Evolutionary conservation across 306 rosid species (phyloP), one percentile per base, ranked within the genome.

Genomic region (Crotalaria pallida): DNA sequence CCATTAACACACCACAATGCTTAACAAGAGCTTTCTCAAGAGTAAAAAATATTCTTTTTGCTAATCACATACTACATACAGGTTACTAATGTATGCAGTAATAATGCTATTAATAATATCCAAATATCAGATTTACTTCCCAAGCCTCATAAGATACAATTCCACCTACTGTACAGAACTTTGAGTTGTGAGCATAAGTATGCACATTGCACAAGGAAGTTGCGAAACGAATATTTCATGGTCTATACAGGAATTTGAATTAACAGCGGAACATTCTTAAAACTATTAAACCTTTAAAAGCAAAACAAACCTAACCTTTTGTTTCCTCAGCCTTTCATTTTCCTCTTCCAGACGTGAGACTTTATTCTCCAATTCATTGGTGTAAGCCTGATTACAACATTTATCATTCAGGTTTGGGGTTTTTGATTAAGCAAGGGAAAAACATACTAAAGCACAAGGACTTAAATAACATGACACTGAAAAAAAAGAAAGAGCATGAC

Each of bases 291-390:
- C 50, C 48, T 15, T 41, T 8, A 67, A 77, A 77, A 70, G 74
- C 71, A 73, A 51, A 80, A 62, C 15, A 51, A 80, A 62, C 15
- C 85, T 65, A 63, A 94, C 98, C 98, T 87, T 85, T 38, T 71
- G 88, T 82, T 82, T 90, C 87, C 91, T 84, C 78, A 94, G 94
- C 89, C 78, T 83, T 82, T 90, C 98, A 33, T 94, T 94, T 76
- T 94, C 98, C 86, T 88, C 96, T 75, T 90, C 97, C 71, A 90
- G 77, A 8, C 83, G 88, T 0, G 92, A 83, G 63, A 94, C 98
- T 80, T 90, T 94, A 68, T 74, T 65, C 84, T 94, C 98, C 84
- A 94, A 77, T 63, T 94, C 98, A 67, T 76, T 89, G 65, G 98
- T 94, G 82, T 94, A 94, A 18, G 98, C 98, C 98, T 94, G 82